Percentiles rank a stretch among this genome's conserved stretches.
phyloP scores from a whole-genome alignment of 257 asterid genomes.

The Solanum lycopersicoides region DNA sequence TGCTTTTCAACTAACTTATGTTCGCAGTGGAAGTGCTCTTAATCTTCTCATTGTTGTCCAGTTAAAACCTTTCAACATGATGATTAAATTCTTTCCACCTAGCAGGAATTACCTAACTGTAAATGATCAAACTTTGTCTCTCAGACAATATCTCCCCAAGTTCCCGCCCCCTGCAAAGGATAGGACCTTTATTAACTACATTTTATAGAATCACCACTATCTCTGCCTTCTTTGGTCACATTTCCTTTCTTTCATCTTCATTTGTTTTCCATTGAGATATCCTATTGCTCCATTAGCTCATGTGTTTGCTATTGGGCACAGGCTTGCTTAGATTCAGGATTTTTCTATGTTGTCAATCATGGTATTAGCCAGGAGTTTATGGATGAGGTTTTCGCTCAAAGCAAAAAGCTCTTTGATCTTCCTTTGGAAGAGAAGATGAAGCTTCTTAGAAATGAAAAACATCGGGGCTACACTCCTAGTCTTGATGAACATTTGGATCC shows the following conservation, averaged over 20 bases:
- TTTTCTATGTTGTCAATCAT: constrained; percentile 84
- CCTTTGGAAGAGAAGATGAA: constrained; percentile 75
- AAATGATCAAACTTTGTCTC: background rate
- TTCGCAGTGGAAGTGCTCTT: background rate
- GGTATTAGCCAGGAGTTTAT: constrained; percentile 61
- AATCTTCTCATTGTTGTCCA: background rate
- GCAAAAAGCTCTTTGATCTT: constrained; percentile 57
- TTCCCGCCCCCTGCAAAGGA: background rate
- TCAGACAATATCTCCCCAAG: background rate
- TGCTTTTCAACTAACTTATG: background rate
- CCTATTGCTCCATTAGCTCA: background rate
- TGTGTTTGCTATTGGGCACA: constrained; percentile 6
- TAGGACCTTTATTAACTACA: background rate
- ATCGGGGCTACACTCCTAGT: constrained; percentile 88
- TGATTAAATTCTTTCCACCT: background rate
- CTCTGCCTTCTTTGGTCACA: background rate
- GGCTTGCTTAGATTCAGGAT: constrained; percentile 90
- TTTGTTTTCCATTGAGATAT: background rate
- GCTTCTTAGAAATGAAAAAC: constrained; percentile 54
- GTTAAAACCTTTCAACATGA: background rate
- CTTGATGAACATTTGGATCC: constrained; percentile 73
- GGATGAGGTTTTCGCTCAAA: constrained; percentile 73
- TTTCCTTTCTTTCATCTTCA: background rate
- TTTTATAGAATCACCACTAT: background rate
- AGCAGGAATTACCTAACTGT: background rate